phyloP scores from a whole-genome alignment of 176 grass and related monocot genomes.

The Rhynchospora breviuscula region DNA sequence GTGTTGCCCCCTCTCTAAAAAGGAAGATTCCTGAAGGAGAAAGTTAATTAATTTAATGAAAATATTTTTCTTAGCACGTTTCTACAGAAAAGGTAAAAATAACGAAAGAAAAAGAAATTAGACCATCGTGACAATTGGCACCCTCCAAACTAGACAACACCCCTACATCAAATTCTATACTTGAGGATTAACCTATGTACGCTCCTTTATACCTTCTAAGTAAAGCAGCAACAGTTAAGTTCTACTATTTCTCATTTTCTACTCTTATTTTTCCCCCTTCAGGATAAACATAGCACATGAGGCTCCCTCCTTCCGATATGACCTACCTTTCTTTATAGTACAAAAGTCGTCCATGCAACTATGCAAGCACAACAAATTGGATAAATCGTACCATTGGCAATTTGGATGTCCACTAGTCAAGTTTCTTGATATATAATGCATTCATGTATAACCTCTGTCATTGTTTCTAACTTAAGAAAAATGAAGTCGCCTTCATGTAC shows the following conservation, averaged over 20 bases:
- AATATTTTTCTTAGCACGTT: too few relatives aligned
- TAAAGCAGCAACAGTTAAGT: constrained; percentile 7
- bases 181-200: constrained; percentile 13
- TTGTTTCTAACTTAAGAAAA: constrained; percentile 12
- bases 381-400: neutral
- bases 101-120: too few relatives aligned
- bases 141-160: neutral
- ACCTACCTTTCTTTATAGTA: constrained; percentile 8
- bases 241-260: neutral
- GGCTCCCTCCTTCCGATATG: neutral
- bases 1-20: too few relatives aligned
- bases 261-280: neutral
- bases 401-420: neutral
- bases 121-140: neutral
- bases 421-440: neutral
- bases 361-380: neutral
- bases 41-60: too few relatives aligned
- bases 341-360: neutral
- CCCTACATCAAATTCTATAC: constrained; percentile 6
- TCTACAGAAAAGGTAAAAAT: too few relatives aligned
- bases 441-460: constrained; percentile 4
- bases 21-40: too few relatives aligned
- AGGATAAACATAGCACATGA: neutral
- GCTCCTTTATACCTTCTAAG: constrained; percentile 19
- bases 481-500: neutral